phyloP scores from a whole-genome alignment of 2,329 filamentous ascomycete genomes.

The Cladosporium velox region DNA sequence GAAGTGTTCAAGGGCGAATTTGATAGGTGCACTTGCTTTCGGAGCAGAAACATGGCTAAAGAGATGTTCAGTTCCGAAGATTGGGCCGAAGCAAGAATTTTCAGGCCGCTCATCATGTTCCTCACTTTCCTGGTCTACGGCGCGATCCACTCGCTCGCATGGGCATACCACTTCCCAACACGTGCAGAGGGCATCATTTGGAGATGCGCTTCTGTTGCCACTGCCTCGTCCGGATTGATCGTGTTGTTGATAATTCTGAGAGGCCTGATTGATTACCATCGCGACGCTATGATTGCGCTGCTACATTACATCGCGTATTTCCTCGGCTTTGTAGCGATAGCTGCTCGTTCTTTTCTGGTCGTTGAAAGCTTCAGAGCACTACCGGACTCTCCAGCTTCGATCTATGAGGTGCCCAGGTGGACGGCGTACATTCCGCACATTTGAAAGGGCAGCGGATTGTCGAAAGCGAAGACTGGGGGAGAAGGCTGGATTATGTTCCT shows the following conservation, averaged over 20 bases:
- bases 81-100: neutral
- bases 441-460: neutral
- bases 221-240: conserved; percentile 1
- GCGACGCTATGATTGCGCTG: no score
- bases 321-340: neutral
- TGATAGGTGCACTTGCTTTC: neutral
- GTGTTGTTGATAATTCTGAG: no score
- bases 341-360: conserved; percentile 23
- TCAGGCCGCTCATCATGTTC: neutral
- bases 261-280: no score
- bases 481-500: no score
- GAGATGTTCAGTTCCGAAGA: neutral
- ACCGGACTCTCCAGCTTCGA: conserved; percentile 22
- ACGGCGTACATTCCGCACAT: conserved; percentile 25
- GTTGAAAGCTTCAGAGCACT: conserved; percentile 25
- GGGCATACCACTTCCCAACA: conserved; percentile 3
- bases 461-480: neutral
- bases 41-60: neutral
- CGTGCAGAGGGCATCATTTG: neutral
- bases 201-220: neutral
- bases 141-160: conserved; percentile 8
- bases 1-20: neutral
- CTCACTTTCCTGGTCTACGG: conserved; percentile 2
- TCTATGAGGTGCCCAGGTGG: conserved; percentile 20
- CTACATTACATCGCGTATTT: no score